A percentile compares a stretch with the other conserved stretches of the same genome.
These are phyloP conservation scores for Excoecaria agallocha DNA, from an alignment of 345 rosid genomes.

Conservation along the genomic window DNA sequence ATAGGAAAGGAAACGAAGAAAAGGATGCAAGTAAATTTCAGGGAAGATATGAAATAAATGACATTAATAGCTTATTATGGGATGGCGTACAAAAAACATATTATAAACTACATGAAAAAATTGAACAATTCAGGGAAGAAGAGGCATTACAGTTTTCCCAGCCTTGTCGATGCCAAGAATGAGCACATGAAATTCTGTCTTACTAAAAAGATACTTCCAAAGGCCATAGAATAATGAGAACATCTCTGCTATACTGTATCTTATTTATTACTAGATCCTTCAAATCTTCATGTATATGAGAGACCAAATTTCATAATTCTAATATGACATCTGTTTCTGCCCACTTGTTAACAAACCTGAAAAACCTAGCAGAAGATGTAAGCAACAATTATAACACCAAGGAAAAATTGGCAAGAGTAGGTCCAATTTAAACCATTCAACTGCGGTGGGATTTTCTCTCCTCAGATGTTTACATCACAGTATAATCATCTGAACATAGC, in stretches of 20 bases:
- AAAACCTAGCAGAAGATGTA: not conserved
- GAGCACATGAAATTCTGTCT: conserved; percentile 89
- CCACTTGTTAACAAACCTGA: conserved; percentile 10
- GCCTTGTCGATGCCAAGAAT: conserved; percentile 98
- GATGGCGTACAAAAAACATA: not conserved
- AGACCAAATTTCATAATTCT: conserved; percentile 3
- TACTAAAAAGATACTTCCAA: conserved; percentile 77
- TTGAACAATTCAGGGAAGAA: not conserved
- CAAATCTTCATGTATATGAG: not conserved
- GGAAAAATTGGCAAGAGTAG: not conserved
- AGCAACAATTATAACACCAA: not conserved
- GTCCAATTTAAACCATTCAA: not conserved
- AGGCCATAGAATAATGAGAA: conserved; percentile 96
- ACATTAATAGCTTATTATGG: not conserved
- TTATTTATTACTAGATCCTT: conserved; percentile 17
- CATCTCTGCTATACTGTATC: conserved; percentile 49
- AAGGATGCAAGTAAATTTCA: not conserved
- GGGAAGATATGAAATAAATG: conserved; percentile 1
- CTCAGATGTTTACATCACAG: not conserved
- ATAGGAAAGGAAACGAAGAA: not conserved
- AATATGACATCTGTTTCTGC: not conserved
- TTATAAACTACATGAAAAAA: not conserved
- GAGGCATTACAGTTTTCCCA: conserved; percentile 77
- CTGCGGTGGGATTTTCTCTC: not conserved
- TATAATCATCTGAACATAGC: not conserved